phyloP scores from a whole-genome alignment of 768 basidiomycete genomes.

The Termitomyces heimii region DNA sequence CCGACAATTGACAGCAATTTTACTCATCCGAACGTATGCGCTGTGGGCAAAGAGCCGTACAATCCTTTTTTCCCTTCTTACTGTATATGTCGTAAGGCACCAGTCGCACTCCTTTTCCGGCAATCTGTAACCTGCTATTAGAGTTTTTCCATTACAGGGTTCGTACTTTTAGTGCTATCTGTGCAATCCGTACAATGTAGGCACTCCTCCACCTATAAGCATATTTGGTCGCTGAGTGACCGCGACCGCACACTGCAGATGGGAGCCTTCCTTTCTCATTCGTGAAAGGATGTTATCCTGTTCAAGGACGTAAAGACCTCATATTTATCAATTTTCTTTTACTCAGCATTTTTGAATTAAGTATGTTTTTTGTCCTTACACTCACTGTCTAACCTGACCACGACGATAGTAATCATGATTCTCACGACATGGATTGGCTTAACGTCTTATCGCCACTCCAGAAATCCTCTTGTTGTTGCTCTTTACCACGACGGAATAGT shows the following conservation, averaged over 20 bases:
- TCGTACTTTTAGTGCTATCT: not conserved
- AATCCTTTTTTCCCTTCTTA: constrained; percentile 2
- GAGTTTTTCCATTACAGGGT: not conserved
- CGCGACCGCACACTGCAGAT: not conserved
- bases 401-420: not conserved
- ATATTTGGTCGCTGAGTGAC: not conserved
- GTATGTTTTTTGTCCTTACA: not conserved
- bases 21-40: constrained; percentile 15
- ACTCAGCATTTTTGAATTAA: not conserved
- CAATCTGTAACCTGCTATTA: not conserved
- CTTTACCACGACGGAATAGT: not conserved
- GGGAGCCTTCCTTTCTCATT: constrained; percentile 7
- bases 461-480: not conserved
- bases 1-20: constrained; percentile 5
- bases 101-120: not conserved
- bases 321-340: too few species aligned
- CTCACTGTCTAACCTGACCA: not conserved
- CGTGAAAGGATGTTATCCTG: constrained; percentile 9
- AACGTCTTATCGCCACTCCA: not conserved
- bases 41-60: constrained; percentile 10
- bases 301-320: constrained; percentile 1
- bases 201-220: not conserved
- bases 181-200: constrained; percentile 6
- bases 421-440: not conserved
- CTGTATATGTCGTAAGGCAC: constrained; percentile 1